These are phyloP conservation scores for Ceratobasidium sp. DNA, from an alignment of 1,284 basidiomycete species.

Conservation along the genomic window DNA sequence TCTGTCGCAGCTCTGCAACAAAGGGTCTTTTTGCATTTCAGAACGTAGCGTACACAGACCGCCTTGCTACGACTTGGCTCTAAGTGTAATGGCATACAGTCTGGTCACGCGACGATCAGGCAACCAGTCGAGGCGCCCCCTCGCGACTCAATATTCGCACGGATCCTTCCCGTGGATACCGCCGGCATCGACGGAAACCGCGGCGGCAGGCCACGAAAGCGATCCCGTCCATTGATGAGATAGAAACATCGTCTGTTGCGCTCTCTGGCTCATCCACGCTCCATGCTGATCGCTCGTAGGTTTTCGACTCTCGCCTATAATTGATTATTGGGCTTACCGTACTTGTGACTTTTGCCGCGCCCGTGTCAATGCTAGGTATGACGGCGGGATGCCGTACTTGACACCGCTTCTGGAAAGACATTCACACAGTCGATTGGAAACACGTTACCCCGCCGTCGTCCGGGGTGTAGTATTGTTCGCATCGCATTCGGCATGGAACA, in stretches of 20 bases:
- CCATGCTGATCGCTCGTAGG: too few species aligned
- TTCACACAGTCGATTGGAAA: too few species aligned
- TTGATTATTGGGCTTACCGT: too few species aligned
- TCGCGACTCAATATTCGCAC: constrained; percentile 7
- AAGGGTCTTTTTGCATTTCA: background rate
- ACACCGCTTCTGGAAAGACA: background rate
- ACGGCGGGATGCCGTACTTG: background rate
- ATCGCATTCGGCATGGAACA: too few species aligned
- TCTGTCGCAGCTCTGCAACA: too few species aligned
- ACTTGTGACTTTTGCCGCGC: background rate
- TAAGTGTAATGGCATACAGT: background rate
- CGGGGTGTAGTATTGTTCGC: too few species aligned
- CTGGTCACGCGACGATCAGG: background rate
- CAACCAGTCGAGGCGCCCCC: background rate
- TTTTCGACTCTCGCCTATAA: too few species aligned
- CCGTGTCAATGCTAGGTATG: background rate
- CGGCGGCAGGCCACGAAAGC: too few species aligned
- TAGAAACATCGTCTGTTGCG: background rate
- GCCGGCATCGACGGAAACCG: constrained; percentile 37
- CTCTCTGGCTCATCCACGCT: background rate
- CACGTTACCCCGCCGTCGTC: too few species aligned
- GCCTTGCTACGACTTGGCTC: background rate
- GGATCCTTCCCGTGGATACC: constrained; percentile 26
- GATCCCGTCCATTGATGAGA: too few species aligned
- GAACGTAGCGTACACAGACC: background rate